Conservation (phyloP, 371 early-diverging fungal species). For the Rhizopus microsporus region DNA sequence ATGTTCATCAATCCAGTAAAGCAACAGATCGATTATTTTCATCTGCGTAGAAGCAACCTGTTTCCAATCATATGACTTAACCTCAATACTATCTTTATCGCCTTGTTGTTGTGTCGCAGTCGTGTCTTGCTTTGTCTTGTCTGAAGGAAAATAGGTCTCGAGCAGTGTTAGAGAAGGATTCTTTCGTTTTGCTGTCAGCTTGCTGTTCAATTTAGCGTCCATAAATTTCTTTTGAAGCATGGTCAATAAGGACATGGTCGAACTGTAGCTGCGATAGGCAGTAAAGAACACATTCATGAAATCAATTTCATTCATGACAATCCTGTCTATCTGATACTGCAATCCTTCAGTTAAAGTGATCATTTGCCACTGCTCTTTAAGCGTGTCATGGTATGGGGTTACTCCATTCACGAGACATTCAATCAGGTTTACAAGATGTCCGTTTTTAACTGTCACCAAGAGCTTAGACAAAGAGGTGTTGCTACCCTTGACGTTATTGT, state of each 20-base stretch:
- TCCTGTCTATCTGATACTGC: constrained; percentile 10
- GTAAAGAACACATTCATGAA: constrained; percentile 55
- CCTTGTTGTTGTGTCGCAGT: background rate
- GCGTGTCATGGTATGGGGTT: constrained; percentile 34
- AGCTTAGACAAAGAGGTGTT: constrained; percentile 2
- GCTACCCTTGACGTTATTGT: background rate
- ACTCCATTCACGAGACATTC: constrained; percentile 58
- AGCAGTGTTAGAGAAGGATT: constrained; percentile 7
- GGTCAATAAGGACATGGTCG: constrained; percentile 48
- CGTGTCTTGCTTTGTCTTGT: background rate
- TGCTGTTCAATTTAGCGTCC: constrained; percentile 25
- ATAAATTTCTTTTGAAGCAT: constrained; percentile 49
- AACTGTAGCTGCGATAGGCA: constrained; percentile 60
- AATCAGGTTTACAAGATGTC: constrained; percentile 51
- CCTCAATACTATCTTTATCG: constrained; percentile 13
- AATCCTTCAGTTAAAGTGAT: constrained; percentile 19
- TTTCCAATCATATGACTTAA: constrained; percentile 35
- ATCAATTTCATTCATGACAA: constrained; percentile 49
- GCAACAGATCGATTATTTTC: constrained; percentile 55
- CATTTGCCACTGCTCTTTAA: constrained; percentile 50
- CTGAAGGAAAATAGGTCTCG: constrained; percentile 13
- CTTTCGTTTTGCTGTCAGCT: constrained; percentile 1
- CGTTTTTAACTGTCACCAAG: constrained; percentile 53
- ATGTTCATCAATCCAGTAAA: constrained; percentile 67
- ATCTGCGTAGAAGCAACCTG: constrained; percentile 41